Conservation (phyloP, 768 basidiomycete species). For the Leccinum rimulosum region DNA sequence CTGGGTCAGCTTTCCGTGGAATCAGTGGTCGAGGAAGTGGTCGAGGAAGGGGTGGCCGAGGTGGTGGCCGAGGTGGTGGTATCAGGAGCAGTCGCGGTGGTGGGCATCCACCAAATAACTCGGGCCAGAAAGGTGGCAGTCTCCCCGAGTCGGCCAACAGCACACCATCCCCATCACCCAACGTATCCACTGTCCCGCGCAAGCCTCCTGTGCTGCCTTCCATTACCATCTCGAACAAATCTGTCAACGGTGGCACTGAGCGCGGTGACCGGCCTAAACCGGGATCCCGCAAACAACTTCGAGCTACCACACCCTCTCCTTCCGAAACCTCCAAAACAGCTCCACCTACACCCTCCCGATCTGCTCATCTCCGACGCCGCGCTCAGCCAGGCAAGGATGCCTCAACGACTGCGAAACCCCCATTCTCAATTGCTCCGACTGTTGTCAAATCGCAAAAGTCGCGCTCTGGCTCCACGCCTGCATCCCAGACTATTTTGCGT, state of each 20-base stretch:
- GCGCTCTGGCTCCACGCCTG: constrained; percentile 15
- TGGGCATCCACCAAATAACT: constrained; percentile 27
- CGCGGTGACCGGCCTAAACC: constrained; percentile 24
- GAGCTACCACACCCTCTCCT: constrained; percentile 22
- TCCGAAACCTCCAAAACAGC: constrained; percentile 19
- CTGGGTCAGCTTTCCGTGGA: constrained; percentile 48
- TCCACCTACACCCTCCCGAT: constrained; percentile 38
- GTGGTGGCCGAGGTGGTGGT: constrained; percentile 35
- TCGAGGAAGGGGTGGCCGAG: constrained; percentile 38
- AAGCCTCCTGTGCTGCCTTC: constrained; percentile 18
- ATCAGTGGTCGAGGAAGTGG: constrained; percentile 36
- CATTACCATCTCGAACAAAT: constrained; percentile 20
- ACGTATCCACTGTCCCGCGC: constrained; percentile 9
- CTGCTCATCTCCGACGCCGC: constrained; percentile 49
- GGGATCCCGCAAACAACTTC: constrained; percentile 21
- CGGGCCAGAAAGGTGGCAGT: constrained; percentile 22
- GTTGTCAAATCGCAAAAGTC: constrained; percentile 37
- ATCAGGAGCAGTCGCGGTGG: constrained; percentile 25
- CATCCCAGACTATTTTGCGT: constrained; percentile 30
- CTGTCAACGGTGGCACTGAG: constrained; percentile 19
- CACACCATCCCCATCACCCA: constrained; percentile 20
- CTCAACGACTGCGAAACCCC: constrained; percentile 15
- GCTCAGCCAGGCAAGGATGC: constrained; percentile 37
- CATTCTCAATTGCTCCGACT: constrained; percentile 22
- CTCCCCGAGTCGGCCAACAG: constrained; percentile 20